Percentiles rank a stretch among this genome's conserved stretches.
Evolutionary conservation across 2,329 filamentous ascomycete species (phyloP).

Genomic region (Coniochaeta sp.): DNA sequence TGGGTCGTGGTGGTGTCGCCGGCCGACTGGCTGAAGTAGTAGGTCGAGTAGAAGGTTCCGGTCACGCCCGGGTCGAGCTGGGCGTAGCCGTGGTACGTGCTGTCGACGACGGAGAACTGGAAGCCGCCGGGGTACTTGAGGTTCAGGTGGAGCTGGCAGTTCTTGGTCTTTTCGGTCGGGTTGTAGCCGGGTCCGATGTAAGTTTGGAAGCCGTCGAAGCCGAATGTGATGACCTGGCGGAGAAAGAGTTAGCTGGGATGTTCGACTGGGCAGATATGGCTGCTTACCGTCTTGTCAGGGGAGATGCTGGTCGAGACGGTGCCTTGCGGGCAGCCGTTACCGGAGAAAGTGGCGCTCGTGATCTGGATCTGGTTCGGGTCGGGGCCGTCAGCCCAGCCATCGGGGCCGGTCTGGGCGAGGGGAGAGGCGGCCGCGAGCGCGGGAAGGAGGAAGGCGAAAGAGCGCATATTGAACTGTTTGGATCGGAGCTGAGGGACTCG

Average conservation of each 20-base stretch:
- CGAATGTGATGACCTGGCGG: conserved; percentile 34
- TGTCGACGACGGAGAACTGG: conserved; percentile 37
- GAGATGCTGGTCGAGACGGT: conserved; percentile 34
- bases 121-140: conserved; percentile 39
- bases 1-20: conserved; percentile 33
- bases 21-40: conserved; percentile 40
- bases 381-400: conserved; percentile 25
- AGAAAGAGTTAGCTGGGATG: neutral
- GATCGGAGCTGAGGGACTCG: neutral
- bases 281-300: conserved; percentile 30
- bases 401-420: conserved; percentile 13
- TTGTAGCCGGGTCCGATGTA: conserved; percentile 35
- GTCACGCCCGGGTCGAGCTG: conserved; percentile 36
- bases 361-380: conserved; percentile 33
- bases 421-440: conserved; percentile 29
- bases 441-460: conserved; percentile 25
- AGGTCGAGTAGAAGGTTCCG: conserved; percentile 37
- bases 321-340: conserved; percentile 36
- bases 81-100: conserved; percentile 41
- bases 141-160: conserved; percentile 39
- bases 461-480: conserved; percentile 26
- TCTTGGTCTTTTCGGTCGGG: conserved; percentile 31
- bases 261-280: neutral
- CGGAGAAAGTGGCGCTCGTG: conserved; percentile 29
- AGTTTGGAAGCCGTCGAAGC: conserved; percentile 38